Percentiles rank a stretch among this genome's conserved stretches.
These are phyloP conservation scores for Lenwebbia sp. DNA, from an alignment of 345 rosid species.

Conservation along the genomic window DNA sequence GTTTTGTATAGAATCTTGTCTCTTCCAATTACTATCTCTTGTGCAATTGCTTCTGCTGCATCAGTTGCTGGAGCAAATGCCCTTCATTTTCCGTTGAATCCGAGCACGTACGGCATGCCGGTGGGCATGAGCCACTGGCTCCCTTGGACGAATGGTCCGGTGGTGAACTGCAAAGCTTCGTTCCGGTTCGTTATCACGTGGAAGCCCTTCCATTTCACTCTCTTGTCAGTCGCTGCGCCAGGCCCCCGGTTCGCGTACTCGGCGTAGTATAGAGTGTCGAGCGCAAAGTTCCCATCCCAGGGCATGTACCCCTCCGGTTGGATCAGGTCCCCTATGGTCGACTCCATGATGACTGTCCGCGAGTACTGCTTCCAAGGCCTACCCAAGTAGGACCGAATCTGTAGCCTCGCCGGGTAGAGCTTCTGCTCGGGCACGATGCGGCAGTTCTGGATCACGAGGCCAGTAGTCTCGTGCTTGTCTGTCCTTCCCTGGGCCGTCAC, in stretches of 20 bases:
- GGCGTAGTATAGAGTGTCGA: slow-evolving; percentile 29
- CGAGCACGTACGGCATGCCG: slow-evolving; percentile 12
- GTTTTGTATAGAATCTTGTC: not conserved
- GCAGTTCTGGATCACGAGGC: slow-evolving; percentile 50
- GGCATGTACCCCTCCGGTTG: slow-evolving; percentile 37
- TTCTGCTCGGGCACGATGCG: slow-evolving; percentile 40
- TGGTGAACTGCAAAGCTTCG: slow-evolving; percentile 25
- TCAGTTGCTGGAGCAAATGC: not conserved
- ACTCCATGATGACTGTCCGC: slow-evolving; percentile 37
- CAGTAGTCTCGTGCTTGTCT: slow-evolving; percentile 12
- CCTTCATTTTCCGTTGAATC: slow-evolving; percentile 8
- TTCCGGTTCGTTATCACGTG: slow-evolving; percentile 11
- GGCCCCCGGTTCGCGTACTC: slow-evolving; percentile 47
- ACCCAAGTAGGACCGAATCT: slow-evolving; percentile 30
- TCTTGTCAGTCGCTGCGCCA: slow-evolving; percentile 20
- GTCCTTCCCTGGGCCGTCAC: slow-evolving; percentile 38
- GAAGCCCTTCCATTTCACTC: slow-evolving; percentile 42
- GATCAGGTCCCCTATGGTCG: slow-evolving; percentile 40
- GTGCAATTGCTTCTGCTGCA: not conserved
- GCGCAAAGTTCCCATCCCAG: slow-evolving; percentile 21
- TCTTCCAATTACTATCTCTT: not conserved
- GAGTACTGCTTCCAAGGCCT: slow-evolving; percentile 48
- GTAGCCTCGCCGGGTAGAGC: slow-evolving; percentile 16
- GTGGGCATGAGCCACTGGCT: slow-evolving; percentile 17
- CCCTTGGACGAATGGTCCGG: slow-evolving; percentile 21